Base-by-base conservation (phyloP, 306 rosid species). In the Prunus dulcis region DNA sequence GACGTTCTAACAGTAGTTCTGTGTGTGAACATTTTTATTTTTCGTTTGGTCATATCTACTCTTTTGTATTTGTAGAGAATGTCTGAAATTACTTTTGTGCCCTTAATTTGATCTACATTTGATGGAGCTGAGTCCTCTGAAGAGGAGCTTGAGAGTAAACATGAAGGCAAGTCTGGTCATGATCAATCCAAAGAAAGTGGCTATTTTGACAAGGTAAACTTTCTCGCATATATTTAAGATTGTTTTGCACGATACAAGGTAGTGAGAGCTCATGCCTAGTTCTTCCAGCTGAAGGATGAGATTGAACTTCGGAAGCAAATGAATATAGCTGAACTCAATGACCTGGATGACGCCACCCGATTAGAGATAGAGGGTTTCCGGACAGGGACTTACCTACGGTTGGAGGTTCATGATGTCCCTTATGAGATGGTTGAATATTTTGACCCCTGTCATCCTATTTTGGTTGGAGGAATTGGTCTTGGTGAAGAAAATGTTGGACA, bases 401-500 rank as follows among this genome's bases (percentile, higher is more conserved):
- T 95, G 90, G 99, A 95, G 88, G 81, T 95, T 87, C 93, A 90
- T 78, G 86, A 81, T 76, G 91, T 92, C 82, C 91, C 97, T 43
- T 92, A 23, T 75, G 99, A 95, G 83, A 89, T 95, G 97, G 93
- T 88, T 64, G 93, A 89, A 73, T 78, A 88, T 79, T 95, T 95
- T 78, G 91, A 89, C 79, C 97, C 97, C 70, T 86, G 82, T 87
- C 96, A 95, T 82, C 97, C 97, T 52, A 82, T 89, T 79, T 86
- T 95, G 89, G 91, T 95, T 55, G 97, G 99, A 78, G 99, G 97
- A 61, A 63, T 90, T 77, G 97, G 93, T 84, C 86, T 88, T 71
- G 97, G 92, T 63, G 99, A 95, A 88, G 97, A 92, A 74, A 88
- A 78, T 63, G 95, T 84, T 50, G 99, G 99, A 79, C 89, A 84